Evolutionary conservation across 495 filamentous ascomycete species (phyloP), one percentile per base, ranked within the genome.

Genomic region (Trichoderma orchidacearum): DNA sequence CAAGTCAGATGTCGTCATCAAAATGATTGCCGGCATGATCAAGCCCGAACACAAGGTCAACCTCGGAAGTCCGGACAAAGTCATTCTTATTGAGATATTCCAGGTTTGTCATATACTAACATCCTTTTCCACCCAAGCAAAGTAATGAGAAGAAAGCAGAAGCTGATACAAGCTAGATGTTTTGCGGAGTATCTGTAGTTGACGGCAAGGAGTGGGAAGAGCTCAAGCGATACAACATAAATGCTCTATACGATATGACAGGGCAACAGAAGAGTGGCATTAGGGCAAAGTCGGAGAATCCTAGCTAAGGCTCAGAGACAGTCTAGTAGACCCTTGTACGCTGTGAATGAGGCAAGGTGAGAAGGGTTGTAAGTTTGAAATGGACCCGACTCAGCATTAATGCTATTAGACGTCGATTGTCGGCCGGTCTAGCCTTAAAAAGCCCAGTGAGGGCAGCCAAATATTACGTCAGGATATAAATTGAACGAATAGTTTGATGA

Each of bases 21-120:
- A 86, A 60, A 81, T 79, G 34, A 78, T 96, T 29, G 93, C 93
- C 2, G 59, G 56, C 0, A 64, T 75, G n/a, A 73, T 80, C 51
- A 61, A 73, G 29, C 74, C 76, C 30, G 71, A 76, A 30, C 94
- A 97, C 65, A 85, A 81, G 21, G 93, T 97, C 54, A 83, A 96
- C 65, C 76, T 99, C 21, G 85, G 74, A 30, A 77, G 80, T 27
- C 90, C 89, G 30, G 90, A 97, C 68, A 72, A 87, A 59, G 77
- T 93, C 29, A 90, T 99, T 61, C 70, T 96, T 32, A 84, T 98
- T 30, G 88, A 95, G 62, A 75, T 99, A 21, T 92, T 86, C 67
- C 84, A 93, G 79, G 92, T 94, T 15, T 25, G 31, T 38, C 6
- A 0, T 6, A 15, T 29, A 6, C 15, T 18, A 74, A 66, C 80